Conservation (phyloP, 352 stramenopile species). For the Pythium oligandrum region DNA sequence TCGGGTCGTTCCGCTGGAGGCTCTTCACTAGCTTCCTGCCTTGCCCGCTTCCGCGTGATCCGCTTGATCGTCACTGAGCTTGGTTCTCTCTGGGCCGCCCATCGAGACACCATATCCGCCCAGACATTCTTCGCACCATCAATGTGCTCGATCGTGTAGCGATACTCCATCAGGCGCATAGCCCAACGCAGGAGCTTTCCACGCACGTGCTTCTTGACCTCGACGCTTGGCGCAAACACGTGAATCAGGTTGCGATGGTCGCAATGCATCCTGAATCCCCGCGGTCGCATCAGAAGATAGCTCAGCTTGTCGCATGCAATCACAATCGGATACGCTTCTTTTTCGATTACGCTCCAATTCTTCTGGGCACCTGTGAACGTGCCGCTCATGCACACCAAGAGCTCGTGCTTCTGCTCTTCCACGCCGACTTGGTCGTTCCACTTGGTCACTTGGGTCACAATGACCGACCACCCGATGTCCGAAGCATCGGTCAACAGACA, state of each 20-base stretch:
- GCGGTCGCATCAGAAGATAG: conserved; percentile 14
- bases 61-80: conserved; percentile 4
- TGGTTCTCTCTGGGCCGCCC: conserved; percentile 6
- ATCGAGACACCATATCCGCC: conserved; percentile 10
- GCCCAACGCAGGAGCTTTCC: conserved; percentile 13
- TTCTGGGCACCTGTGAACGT: conserved; percentile 12
- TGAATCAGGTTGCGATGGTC: conserved; percentile 21
- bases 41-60: background rate
- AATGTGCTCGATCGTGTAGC: conserved; percentile 18
- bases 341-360: conserved; percentile 20
- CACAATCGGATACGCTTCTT: conserved; percentile 22
- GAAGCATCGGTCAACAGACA: conserved; percentile 16
- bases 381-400: conserved; percentile 13
- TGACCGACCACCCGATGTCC: conserved; percentile 12
- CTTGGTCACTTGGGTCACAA: conserved; percentile 15
- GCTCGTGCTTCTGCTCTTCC: conserved; percentile 10
- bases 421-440: background rate
- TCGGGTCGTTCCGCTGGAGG: background rate
- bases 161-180: conserved; percentile 5
- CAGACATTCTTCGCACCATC: conserved; percentile 14
- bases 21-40: conserved; percentile 1
- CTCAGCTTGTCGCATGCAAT: conserved; percentile 12
- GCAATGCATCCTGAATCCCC: conserved; percentile 19
- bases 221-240: conserved; percentile 12
- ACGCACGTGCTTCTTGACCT: conserved; percentile 8